Conservation (phyloP, 164 flowering plant species). For the Vitis cinerea region DNA sequence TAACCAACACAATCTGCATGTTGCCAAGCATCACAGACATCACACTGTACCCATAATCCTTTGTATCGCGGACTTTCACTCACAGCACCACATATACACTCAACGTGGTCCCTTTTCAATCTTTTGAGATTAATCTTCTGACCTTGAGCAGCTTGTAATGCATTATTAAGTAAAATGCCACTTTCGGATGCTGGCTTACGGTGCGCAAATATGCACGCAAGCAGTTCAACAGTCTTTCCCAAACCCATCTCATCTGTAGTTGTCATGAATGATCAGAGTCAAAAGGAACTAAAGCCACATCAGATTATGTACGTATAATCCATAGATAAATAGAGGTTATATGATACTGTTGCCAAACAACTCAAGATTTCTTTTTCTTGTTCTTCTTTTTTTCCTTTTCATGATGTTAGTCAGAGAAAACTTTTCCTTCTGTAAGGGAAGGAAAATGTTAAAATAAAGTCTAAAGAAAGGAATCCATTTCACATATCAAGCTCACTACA, state of each 20-base stretch:
- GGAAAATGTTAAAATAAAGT: too few relatives aligned
- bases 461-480: too few relatives aligned
- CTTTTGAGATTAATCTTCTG: conserved; percentile 45
- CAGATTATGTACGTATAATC: neutral
- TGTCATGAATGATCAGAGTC: conserved; percentile 19
- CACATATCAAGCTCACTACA: too few relatives aligned
- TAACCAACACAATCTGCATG: conserved; percentile 96
- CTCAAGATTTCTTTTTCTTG: too few relatives aligned
- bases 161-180: conserved; percentile 12
- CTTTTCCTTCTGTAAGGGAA: too few relatives aligned
- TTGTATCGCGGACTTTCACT: conserved; percentile 64
- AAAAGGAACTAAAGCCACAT: neutral
- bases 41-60: conserved; percentile 99
- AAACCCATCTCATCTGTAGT: conserved; percentile 94
- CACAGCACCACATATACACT: conserved; percentile 90
- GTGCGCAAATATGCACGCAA: conserved; percentile 84
- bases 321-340: neutral
- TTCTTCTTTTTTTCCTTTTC: too few relatives aligned
- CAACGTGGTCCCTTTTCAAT: conserved; percentile 82
- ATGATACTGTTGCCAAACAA: too few relatives aligned
- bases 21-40: conserved; percentile 97
- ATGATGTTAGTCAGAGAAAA: too few relatives aligned
- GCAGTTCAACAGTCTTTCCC: conserved; percentile 93
- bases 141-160: conserved; percentile 20
- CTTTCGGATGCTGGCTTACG: conserved; percentile 45